phyloP scores from a whole-genome alignment of 2,329 filamentous ascomycete species.

The Ceratocystis smalleyi region DNA sequence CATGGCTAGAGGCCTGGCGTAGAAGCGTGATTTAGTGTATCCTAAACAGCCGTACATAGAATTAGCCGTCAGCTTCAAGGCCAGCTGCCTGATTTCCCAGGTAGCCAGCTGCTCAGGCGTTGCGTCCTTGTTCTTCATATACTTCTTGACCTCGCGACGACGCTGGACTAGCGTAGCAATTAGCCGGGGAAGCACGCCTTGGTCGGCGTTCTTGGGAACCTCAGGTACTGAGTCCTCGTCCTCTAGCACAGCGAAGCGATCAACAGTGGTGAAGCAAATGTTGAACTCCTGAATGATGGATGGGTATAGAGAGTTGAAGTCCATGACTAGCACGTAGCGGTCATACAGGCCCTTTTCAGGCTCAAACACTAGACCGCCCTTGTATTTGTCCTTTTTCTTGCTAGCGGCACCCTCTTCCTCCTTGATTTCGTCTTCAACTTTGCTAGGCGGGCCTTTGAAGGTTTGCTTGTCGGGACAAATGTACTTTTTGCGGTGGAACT shows the following conservation, averaged over 20 bases:
- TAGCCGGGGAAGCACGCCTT: constrained; percentile 75
- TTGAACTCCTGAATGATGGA: constrained; percentile 99
- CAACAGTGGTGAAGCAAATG: constrained; percentile 97
- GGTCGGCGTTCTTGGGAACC: constrained; percentile 60
- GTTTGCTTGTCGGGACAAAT: constrained; percentile 92
- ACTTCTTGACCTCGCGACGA: constrained; percentile 78
- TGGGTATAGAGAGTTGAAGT: constrained; percentile 97
- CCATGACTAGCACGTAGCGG: constrained; percentile 97
- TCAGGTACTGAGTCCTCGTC: constrained; percentile 83
- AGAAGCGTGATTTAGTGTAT: constrained; percentile 93
- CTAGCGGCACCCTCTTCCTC: constrained; percentile 47
- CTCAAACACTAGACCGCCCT: constrained; percentile 95
- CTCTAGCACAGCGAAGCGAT: constrained; percentile 46
- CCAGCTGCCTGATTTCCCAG: constrained; percentile 97
- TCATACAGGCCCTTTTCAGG: constrained; percentile 96
- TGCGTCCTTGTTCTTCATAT: constrained; percentile 90
- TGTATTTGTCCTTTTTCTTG: constrained; percentile 99
- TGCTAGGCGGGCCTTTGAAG: constrained; percentile 41
- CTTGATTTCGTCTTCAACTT: constrained; percentile 12
- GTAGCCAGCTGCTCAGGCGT: constrained; percentile 75
- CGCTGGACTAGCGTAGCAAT: constrained; percentile 84
- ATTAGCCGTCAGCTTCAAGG: constrained; percentile 92
- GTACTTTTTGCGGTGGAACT: constrained; percentile 93
- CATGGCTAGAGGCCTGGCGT: constrained; percentile 84
- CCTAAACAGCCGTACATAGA: constrained; percentile 99